phyloP scores from a whole-genome alignment of 306 rosid genomes.

The Pueraria montana region DNA sequence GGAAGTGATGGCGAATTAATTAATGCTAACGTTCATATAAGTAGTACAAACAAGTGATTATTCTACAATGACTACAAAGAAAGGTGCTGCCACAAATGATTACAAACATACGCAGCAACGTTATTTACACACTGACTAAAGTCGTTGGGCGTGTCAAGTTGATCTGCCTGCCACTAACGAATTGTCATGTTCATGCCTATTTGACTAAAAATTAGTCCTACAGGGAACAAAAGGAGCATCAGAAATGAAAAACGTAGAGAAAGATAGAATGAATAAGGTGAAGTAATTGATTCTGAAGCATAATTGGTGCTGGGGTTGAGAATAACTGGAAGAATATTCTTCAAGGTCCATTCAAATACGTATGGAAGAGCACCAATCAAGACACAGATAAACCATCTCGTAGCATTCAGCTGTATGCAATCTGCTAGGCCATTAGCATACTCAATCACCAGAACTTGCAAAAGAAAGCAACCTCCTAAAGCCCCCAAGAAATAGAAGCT shows the following conservation, averaged over 20 bases:
- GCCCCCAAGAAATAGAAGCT: conserved; percentile 53
- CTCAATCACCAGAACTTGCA: conserved; percentile 63
- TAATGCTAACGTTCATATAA: not conserved
- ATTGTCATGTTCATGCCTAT: conserved; percentile 2
- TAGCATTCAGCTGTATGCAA: conserved; percentile 54
- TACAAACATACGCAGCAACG: not conserved
- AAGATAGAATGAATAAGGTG: conserved; percentile 31
- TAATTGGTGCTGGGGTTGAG: not conserved
- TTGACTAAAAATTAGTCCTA: conserved; percentile 23
- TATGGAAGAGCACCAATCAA: conserved; percentile 61
- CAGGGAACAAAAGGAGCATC: conserved; percentile 46
- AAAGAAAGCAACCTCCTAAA: conserved; percentile 47
- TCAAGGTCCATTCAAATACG: conserved; percentile 41
- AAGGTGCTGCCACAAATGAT: not conserved
- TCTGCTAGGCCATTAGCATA: conserved; percentile 42
- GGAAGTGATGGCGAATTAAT: not conserved
- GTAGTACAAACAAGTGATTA: not conserved
- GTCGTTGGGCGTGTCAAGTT: not conserved
- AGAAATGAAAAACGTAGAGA: conserved; percentile 34
- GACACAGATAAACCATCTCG: conserved; percentile 61
- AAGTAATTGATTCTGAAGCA: conserved; percentile 7
- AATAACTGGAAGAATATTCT: not conserved
- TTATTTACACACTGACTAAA: not conserved
- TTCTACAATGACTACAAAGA: not conserved
- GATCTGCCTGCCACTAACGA: conserved; percentile 18